A percentile compares a stretch with the other conserved stretches of the same genome.
Evolutionary conservation across 495 filamentous ascomycete genomes (phyloP).

Genomic region (Trichoderma virens): DNA sequence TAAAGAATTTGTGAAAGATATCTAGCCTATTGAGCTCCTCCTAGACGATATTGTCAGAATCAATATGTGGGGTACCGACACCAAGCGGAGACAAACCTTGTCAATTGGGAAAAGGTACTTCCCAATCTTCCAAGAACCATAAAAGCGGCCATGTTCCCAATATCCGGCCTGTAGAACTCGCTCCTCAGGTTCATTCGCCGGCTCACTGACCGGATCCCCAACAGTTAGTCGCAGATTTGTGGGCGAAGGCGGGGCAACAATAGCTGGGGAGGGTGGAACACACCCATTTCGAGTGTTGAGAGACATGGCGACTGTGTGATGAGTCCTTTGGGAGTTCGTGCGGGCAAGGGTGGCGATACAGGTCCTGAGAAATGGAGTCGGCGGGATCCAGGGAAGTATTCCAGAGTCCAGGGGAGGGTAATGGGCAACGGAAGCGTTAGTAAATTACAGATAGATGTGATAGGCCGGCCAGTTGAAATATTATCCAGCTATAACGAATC

Average conservation of each 20-base stretch:
- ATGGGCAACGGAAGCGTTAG: too few relatives aligned
- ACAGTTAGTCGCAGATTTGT: constrained; percentile 7
- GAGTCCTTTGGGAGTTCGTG: not conserved
- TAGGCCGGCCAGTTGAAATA: too few relatives aligned
- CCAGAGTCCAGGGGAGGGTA: too few relatives aligned
- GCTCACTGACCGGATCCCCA: constrained; percentile 1
- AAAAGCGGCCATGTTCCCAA: constrained; percentile 9
- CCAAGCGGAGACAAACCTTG: not conserved
- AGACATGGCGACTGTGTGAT: not conserved
- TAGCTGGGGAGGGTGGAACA: constrained; percentile 1
- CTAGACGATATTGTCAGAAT: constrained; percentile 22
- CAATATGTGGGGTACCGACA: not conserved
- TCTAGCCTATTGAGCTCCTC: constrained; percentile 69
- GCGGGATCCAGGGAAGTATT: too few relatives aligned
- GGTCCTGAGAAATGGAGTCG: not conserved
- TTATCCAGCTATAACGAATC: too few relatives aligned
- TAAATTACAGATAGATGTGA: too few relatives aligned
- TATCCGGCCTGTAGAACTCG: not conserved
- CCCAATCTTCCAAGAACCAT: constrained; percentile 3
- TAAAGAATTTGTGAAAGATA: constrained; percentile 67
- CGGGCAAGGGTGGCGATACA: not conserved
- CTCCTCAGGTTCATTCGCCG: not conserved
- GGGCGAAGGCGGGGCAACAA: not conserved
- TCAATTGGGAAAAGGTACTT: constrained; percentile 11
- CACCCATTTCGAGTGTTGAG: not conserved